phyloP scores from a whole-genome alignment of 345 rosid species.

The Bruguiera gymnorhiza region DNA sequence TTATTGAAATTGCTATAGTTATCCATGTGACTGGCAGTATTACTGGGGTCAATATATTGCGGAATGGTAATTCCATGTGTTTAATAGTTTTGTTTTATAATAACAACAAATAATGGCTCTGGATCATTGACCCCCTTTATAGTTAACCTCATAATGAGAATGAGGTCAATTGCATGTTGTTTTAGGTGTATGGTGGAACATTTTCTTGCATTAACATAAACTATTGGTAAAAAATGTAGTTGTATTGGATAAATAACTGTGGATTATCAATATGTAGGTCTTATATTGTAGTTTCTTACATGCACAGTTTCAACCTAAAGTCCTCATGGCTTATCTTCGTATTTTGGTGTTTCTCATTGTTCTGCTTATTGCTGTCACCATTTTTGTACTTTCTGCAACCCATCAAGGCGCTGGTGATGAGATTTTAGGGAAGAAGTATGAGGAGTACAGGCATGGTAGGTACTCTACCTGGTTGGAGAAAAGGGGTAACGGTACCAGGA shows the following conservation, averaged over 20 bases:
- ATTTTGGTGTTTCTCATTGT: not conserved
- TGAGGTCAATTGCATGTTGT: too few relatives aligned
- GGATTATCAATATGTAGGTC: not conserved
- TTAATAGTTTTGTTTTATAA: too few relatives aligned
- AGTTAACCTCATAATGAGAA: too few relatives aligned
- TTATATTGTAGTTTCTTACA: not conserved
- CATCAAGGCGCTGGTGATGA: not conserved
- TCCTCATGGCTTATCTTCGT: not conserved
- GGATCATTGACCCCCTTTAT: too few relatives aligned
- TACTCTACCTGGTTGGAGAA: not conserved
- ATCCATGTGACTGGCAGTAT: too few relatives aligned
- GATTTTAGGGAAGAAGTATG: not conserved
- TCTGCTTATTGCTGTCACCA: not conserved
- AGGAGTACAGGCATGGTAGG: not conserved
- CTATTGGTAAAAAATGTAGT: not conserved
- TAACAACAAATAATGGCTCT: too few relatives aligned
- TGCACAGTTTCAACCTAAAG: constrained; percentile 46
- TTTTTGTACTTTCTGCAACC: not conserved
- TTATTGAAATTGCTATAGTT: too few relatives aligned
- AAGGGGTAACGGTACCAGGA: not conserved
- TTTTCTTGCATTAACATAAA: too few relatives aligned
- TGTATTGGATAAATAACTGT: not conserved
- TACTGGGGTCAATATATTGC: too few relatives aligned
- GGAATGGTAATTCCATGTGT: too few relatives aligned
- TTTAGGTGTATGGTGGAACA: too few relatives aligned